These are phyloP conservation scores for Ceratocystis cacaofunesta DNA, from an alignment of 2,329 filamentous ascomycete genomes.

Conservation along the genomic window DNA sequence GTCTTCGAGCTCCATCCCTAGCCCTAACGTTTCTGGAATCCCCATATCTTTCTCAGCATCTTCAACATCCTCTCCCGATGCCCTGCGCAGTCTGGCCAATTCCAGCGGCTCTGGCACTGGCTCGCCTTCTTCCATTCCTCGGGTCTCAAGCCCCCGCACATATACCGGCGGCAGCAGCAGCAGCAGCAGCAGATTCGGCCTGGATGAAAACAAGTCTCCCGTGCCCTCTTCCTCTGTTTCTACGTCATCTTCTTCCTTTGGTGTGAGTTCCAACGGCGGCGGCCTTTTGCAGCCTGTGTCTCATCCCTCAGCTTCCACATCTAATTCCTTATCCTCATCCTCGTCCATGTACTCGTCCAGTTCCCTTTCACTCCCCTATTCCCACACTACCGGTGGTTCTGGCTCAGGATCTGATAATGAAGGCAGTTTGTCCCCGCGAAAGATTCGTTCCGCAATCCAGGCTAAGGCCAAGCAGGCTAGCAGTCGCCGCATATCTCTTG, in stretches of 20 bases:
- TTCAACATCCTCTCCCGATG: constrained; percentile 9
- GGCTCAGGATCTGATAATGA: constrained; percentile 17
- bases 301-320: constrained; percentile 6
- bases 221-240: constrained; percentile 6
- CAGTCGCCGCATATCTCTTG: constrained; percentile 14
- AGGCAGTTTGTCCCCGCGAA: constrained; percentile 17
- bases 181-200: background rate
- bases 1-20: constrained; percentile 5
- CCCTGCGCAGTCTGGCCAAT: constrained; percentile 10
- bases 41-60: constrained; percentile 5
- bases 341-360: no score
- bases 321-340: constrained; percentile 6
- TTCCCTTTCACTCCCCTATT: background rate
- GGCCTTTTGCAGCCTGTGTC: constrained; percentile 11
- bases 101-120: constrained; percentile 8
- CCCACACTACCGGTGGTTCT: constrained; percentile 1
- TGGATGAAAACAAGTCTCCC: constrained; percentile 13
- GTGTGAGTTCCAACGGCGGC: constrained; percentile 14
- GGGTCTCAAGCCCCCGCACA: constrained; percentile 13
- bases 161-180: constrained; percentile 2
- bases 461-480: constrained; percentile 8
- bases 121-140: constrained; percentile 16
- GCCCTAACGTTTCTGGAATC: constrained; percentile 11
- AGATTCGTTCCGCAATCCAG: constrained; percentile 16
- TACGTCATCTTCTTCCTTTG: constrained; percentile 14